phyloP scores from a whole-genome alignment of 306 rosid genomes.

The Prunus salicina region DNA sequence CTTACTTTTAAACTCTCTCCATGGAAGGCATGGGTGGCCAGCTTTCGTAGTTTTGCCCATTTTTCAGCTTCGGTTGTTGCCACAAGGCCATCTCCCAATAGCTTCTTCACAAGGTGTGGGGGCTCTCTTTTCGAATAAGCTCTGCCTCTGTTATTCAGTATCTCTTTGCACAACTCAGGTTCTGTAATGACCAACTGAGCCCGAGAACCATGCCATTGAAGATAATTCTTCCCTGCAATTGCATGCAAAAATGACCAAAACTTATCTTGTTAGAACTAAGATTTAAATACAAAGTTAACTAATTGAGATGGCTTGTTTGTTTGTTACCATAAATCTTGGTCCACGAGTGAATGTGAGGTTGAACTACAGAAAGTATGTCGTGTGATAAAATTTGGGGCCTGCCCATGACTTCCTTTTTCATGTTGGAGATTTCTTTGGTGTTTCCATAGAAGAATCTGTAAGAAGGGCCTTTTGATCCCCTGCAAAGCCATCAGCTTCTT shows the following conservation, averaged over 20 bases:
- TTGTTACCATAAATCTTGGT: neutral
- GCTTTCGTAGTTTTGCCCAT: neutral
- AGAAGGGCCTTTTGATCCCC: conserved; percentile 8
- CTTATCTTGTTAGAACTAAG: no score
- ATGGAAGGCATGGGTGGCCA: neutral
- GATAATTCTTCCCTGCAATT: neutral
- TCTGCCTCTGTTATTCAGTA: neutral
- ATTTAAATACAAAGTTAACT: no score
- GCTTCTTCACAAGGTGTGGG: neutral
- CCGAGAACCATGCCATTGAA: neutral
- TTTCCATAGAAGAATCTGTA: neutral
- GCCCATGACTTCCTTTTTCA: neutral
- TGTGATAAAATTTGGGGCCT: neutral
- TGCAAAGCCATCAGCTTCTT: neutral
- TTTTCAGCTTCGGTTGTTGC: neutral
- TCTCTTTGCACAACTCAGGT: neutral
- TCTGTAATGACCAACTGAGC: neutral
- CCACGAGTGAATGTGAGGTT: conserved; percentile 2
- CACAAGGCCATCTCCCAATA: neutral
- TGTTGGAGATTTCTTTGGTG: neutral
- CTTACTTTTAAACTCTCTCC: neutral
- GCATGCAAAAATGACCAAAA: neutral
- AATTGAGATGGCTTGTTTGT: neutral
- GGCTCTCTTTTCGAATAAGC: neutral
- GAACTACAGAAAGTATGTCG: neutral